These are phyloP conservation scores for Verticillium zaregamsianum DNA, from an alignment of 2,329 filamentous ascomycete genomes.

Conservation along the genomic window DNA sequence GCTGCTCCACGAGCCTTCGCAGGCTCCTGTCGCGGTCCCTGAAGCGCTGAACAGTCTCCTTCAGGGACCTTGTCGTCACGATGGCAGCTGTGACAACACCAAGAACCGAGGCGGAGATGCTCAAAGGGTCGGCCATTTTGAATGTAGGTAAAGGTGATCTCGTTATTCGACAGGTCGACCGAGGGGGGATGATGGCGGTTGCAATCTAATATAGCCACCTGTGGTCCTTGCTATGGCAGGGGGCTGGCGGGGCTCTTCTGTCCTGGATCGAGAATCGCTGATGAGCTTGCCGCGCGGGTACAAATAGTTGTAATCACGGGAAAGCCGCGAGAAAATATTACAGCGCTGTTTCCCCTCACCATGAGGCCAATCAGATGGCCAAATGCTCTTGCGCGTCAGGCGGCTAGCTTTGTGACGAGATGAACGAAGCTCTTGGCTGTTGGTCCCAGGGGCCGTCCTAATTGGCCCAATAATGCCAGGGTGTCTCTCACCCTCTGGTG, in stretches of 20 bases:
- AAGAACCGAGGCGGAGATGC: slow-evolving; percentile 25
- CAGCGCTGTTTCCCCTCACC: too few relatives aligned
- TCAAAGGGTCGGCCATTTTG: slow-evolving; percentile 25
- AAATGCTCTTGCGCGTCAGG: too few relatives aligned
- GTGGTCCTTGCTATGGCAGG: neutral
- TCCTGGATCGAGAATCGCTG: neutral
- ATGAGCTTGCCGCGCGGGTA: neutral
- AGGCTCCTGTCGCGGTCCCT: slow-evolving; percentile 29
- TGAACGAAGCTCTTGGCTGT: too few relatives aligned
- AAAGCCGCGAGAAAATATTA: neutral
- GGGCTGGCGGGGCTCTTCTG: neutral
- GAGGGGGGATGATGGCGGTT: neutral
- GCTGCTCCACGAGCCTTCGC: slow-evolving; percentile 24
- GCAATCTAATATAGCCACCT: neutral
- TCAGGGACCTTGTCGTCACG: slow-evolving; percentile 26
- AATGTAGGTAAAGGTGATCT: neutral
- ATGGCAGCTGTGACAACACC: slow-evolving; percentile 26
- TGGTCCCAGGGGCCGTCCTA: neutral
- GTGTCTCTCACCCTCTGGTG: neutral
- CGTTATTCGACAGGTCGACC: neutral
- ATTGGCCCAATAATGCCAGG: neutral
- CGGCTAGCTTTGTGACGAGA: too few relatives aligned
- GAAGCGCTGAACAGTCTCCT: slow-evolving; percentile 26
- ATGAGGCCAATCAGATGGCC: too few relatives aligned
- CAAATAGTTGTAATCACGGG: neutral